Evolutionary conservation across 208 protist species (phyloP).

Genomic region (Leishmania lainsoni): DNA sequence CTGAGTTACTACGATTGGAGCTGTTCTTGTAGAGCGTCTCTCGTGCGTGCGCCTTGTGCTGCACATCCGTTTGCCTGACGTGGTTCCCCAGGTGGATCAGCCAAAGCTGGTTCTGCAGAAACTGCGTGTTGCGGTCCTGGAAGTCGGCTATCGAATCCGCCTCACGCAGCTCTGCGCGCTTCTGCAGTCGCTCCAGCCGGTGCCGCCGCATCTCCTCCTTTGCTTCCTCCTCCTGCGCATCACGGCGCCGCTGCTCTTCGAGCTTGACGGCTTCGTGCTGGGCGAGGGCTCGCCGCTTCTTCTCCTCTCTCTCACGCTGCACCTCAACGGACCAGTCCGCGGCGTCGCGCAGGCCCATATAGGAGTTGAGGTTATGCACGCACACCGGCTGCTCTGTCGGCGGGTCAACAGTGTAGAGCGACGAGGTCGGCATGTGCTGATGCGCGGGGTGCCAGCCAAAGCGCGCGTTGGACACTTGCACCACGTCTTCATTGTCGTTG

Average conservation of each 20-base stretch:
- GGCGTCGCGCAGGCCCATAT: slow-evolving; percentile 25
- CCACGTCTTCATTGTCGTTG: not conserved
- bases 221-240: slow-evolving; percentile 21
- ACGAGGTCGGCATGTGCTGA: not conserved
- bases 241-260: slow-evolving; percentile 22
- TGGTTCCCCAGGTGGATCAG: slow-evolving; percentile 17
- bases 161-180: slow-evolving; percentile 12
- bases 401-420: not conserved
- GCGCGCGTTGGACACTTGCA: not conserved
- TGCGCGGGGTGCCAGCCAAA: slow-evolving; percentile 7
- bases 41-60: slow-evolving; percentile 15
- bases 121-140: slow-evolving; percentile 25
- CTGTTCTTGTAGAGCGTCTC: slow-evolving; percentile 21
- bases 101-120: slow-evolving; percentile 22
- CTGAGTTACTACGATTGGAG: not conserved
- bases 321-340: slow-evolving; percentile 27
- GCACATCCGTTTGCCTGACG: slow-evolving; percentile 7
- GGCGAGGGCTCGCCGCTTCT: slow-evolving; percentile 21
- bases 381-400: not conserved
- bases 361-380: slow-evolving; percentile 29
- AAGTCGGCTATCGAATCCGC: slow-evolving; percentile 16
- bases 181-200: slow-evolving; percentile 18
- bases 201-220: slow-evolving; percentile 15
- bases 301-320: slow-evolving; percentile 23
- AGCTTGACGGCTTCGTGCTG: slow-evolving; percentile 27